A percentile compares a stretch with the other conserved stretches of the same genome.
Conservation (phyloP, 2,329 filamentous ascomycete genomes). For the Colletotrichum sp. region DNA sequence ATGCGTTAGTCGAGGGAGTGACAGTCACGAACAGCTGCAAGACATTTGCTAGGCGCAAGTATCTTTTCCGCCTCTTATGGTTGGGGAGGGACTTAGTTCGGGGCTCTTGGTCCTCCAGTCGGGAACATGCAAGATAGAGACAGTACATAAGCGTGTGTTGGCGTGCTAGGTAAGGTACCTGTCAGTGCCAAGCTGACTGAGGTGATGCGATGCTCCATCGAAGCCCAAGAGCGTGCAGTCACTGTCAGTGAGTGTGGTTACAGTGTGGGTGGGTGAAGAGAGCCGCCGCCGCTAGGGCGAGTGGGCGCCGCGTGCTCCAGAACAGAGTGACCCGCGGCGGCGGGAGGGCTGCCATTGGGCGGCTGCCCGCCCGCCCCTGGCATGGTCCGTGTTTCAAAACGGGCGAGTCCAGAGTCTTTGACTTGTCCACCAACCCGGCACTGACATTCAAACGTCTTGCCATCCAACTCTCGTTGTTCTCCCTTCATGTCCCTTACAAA, state of each 20-base stretch:
- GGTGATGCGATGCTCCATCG: neutral
- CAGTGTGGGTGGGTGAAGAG: neutral
- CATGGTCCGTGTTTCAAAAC: constrained; percentile 19
- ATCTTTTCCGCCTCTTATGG: neutral
- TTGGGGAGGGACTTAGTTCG: neutral
- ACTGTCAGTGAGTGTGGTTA: neutral
- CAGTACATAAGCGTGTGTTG: neutral
- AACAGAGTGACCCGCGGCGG: neutral
- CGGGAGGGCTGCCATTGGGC: constrained; percentile 15
- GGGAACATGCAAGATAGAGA: neutral
- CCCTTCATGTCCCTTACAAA: neutral
- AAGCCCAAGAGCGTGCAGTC: neutral
- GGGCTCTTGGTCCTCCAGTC: neutral
- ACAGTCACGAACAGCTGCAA: neutral
- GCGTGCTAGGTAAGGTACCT: neutral
- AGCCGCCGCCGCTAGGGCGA: constrained; percentile 12
- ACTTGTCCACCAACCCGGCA: constrained; percentile 4
- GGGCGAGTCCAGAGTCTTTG: constrained; percentile 7
- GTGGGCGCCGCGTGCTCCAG: constrained; percentile 19
- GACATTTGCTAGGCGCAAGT: neutral
- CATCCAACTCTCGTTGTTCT: neutral
- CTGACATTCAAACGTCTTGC: constrained; percentile 2
- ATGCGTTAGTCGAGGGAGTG: constrained; percentile 6
- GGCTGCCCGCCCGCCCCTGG: constrained; percentile 1
- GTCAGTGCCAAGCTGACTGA: neutral